Evolutionary conservation across 352 stramenopile species (phyloP).

Genomic region (Phytopythium litorale): DNA sequence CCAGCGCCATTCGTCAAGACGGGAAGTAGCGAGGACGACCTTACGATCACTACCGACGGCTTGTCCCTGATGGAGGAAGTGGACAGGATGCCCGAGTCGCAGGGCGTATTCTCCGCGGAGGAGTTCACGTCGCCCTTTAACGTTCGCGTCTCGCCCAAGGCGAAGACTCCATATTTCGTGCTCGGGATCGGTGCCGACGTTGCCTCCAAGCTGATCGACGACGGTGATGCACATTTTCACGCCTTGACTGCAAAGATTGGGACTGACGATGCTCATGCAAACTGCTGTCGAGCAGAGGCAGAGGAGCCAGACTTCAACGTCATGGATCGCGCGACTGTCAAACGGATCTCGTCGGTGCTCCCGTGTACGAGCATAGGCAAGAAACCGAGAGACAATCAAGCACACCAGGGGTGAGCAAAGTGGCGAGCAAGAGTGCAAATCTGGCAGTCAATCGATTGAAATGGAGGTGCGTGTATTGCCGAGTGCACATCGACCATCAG

Average conservation of each 20-base stretch:
- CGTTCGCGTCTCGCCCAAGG: constrained; percentile 58
- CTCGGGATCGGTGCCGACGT: constrained; percentile 34
- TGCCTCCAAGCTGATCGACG: constrained; percentile 30
- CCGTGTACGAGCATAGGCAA: constrained; percentile 57
- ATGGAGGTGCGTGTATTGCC: no score
- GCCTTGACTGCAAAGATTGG: background rate
- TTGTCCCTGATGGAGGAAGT: background rate
- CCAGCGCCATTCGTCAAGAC: constrained; percentile 5
- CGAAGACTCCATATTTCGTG: constrained; percentile 54
- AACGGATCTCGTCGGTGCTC: constrained; percentile 72
- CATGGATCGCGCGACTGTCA: constrained; percentile 77
- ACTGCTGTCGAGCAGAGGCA: constrained; percentile 18
- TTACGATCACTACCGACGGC: background rate
- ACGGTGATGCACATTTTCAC: constrained; percentile 16
- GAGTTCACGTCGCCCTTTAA: constrained; percentile 79
- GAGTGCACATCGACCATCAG: background rate
- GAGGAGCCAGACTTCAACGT: constrained; percentile 63
- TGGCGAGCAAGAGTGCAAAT: no score
- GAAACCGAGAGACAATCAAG: constrained; percentile 30
- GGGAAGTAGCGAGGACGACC: background rate
- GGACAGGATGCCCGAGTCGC: background rate
- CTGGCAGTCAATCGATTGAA: no score
- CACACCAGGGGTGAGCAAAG: background rate
- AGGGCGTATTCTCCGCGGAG: constrained; percentile 26
- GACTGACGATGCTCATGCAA: background rate